Conservation (phyloP, 2,329 filamentous ascomycete genomes). For the Fusarium concolor region DNA sequence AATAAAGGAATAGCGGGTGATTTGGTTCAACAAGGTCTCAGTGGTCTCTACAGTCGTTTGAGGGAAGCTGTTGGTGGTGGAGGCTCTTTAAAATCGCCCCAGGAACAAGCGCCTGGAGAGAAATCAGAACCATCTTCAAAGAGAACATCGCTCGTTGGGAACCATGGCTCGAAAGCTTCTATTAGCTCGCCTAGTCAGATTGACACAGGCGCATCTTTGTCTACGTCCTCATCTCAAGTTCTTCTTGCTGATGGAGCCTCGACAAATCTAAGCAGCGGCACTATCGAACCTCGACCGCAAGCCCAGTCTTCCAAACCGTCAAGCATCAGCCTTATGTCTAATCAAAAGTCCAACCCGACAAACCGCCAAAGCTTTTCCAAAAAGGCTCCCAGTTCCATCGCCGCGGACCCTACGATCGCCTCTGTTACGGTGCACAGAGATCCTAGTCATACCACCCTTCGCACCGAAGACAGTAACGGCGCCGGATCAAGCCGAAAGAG, state of each 20-base stretch:
- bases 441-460: conserved; percentile 55
- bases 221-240: conserved; percentile 48
- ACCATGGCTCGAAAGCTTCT: conserved; percentile 57
- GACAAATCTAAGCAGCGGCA: conserved; percentile 47
- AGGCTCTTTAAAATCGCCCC: conserved; percentile 56
- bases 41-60: conserved; percentile 87
- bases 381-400: conserved; percentile 57
- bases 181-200: conserved; percentile 56
- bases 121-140: conserved; percentile 53
- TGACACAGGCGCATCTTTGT: conserved; percentile 52
- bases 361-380: conserved; percentile 57
- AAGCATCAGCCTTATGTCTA: conserved; percentile 60
- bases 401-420: conserved; percentile 59
- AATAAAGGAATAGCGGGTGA: conserved; percentile 78
- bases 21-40: conserved; percentile 84
- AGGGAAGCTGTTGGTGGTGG: conserved; percentile 82
- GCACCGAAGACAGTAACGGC: conserved; percentile 58
- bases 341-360: conserved; percentile 56
- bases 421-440: conserved; percentile 65
- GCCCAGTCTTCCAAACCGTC: conserved; percentile 60
- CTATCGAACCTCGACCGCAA: conserved; percentile 56
- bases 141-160: conserved; percentile 56
- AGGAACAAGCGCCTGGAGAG: conserved; percentile 48
- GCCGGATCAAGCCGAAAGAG: conserved; percentile 56
- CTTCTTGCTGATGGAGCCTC: conserved; percentile 53